Evolutionary conservation across 257 asterid genomes (phyloP).

Genomic region (Solanum chiquidenum): DNA sequence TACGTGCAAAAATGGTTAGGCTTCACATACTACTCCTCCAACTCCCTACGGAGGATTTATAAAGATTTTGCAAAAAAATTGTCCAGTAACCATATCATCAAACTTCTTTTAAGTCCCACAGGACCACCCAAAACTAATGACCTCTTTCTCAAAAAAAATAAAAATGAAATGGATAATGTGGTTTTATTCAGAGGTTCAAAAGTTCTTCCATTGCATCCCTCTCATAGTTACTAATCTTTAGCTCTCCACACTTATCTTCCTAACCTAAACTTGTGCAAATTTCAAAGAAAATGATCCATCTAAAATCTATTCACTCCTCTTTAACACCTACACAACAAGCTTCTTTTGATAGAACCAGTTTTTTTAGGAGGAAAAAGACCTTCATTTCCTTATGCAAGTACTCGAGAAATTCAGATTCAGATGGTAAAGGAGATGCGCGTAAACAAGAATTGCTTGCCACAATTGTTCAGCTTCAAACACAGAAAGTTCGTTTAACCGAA

Average conservation of each 20-base stretch:
- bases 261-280: background rate
- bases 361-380: slow-evolving; percentile 21
- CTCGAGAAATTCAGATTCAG: slow-evolving; percentile 32
- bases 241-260: background rate
- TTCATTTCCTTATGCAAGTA: slow-evolving; percentile 25
- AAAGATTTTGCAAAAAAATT: no score
- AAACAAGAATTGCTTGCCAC: slow-evolving; percentile 77
- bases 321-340: slow-evolving; percentile 26
- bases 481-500: slow-evolving; percentile 68
- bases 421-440: slow-evolving; percentile 37
- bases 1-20: no score
- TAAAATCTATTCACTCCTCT: slow-evolving; percentile 48
- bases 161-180: background rate
- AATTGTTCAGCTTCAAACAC: slow-evolving; percentile 81
- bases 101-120: background rate
- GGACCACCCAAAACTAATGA: background rate
- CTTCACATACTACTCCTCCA: no score
- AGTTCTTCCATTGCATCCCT: background rate
- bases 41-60: background rate
- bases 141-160: background rate
- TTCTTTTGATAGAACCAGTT: slow-evolving; percentile 20
- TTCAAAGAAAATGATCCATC: slow-evolving; percentile 41
- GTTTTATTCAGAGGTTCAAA: slow-evolving; percentile 32
- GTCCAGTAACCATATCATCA: fast-evolving
- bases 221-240: background rate